Evolutionary conservation across 2,329 filamentous ascomycete genomes (phyloP).

Genomic region (Harringtonia aguacate): DNA sequence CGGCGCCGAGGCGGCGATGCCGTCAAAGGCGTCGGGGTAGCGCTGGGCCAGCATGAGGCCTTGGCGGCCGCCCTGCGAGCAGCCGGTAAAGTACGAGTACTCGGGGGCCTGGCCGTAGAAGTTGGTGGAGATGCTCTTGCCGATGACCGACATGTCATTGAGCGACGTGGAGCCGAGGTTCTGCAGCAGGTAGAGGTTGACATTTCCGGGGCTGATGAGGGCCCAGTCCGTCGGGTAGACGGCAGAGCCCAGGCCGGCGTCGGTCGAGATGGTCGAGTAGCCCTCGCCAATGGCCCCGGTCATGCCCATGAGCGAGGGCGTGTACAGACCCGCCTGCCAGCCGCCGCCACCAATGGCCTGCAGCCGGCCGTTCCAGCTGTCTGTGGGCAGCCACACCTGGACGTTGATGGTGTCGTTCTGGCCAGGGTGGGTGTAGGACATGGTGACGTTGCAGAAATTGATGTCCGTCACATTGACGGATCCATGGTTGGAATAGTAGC

Average conservation of each 20-base stretch:
- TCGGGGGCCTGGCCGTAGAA: conserved; percentile 28
- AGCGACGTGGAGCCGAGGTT: conserved; percentile 14
- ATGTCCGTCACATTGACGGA: neutral
- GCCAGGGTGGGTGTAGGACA: conserved; percentile 30
- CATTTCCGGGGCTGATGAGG: conserved; percentile 13
- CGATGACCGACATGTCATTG: conserved; percentile 21
- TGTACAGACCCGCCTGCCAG: conserved; percentile 15
- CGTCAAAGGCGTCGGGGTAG: conserved; percentile 41
- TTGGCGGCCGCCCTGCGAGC: conserved; percentile 41
- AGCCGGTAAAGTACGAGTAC: conserved; percentile 35
- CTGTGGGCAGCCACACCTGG: conserved; percentile 22
- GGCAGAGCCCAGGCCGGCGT: conserved; percentile 12
- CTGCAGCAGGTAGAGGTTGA: conserved; percentile 13
- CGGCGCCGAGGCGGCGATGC: conserved; percentile 27
- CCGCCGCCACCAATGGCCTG: conserved; percentile 26
- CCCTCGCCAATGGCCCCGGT: conserved; percentile 12
- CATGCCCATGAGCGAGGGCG: conserved; percentile 7
- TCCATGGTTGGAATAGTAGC: no score
- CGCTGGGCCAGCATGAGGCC: conserved; percentile 35
- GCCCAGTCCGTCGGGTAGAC: conserved; percentile 11
- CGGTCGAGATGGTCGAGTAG: conserved; percentile 16
- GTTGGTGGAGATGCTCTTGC: conserved; percentile 23
- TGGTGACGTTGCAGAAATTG: conserved; percentile 29
- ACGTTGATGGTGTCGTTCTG: conserved; percentile 24
- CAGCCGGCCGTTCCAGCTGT: conserved; percentile 25